Evolutionary conservation across 2,329 filamentous ascomycete genomes (phyloP).

Genomic region (Xylogone sp.): DNA sequence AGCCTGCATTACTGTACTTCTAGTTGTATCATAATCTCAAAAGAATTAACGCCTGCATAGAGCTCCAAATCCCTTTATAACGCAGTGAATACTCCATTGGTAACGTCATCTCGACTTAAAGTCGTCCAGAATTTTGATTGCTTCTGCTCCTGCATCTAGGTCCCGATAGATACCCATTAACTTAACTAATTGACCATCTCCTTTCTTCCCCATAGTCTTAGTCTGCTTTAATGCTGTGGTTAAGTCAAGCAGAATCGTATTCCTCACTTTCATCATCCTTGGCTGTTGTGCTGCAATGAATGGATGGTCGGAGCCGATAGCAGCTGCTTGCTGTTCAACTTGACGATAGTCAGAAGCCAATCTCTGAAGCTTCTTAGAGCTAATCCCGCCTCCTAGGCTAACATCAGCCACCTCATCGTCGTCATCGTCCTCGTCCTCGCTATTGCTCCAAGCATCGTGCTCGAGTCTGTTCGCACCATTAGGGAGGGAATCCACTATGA

Average conservation of each 20-base stretch:
- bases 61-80: conserved; percentile 41
- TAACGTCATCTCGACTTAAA: conserved; percentile 16
- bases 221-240: conserved; percentile 58
- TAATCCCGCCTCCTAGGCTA: conserved; percentile 26
- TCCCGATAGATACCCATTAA: conserved; percentile 58
- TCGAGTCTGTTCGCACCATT: conserved; percentile 19
- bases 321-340: conserved; percentile 45
- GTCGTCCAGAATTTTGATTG: conserved; percentile 44
- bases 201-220: conserved; percentile 34
- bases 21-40: conserved; percentile 32
- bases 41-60: conserved; percentile 20
- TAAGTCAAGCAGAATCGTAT: conserved; percentile 62
- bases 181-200: conserved; percentile 43
- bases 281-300: conserved; percentile 56
- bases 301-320: conserved; percentile 54
- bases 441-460: conserved; percentile 30
- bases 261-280: conserved; percentile 53
- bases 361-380: conserved; percentile 38
- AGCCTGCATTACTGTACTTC: conserved; percentile 20
- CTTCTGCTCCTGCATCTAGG: conserved; percentile 56
- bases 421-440: conserved; percentile 35
- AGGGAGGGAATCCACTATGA: conserved; percentile 47
- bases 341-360: conserved; percentile 56
- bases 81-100: conserved; percentile 27
- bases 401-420: conserved; percentile 21